Evolutionary conservation across 371 early-diverging fungal species (phyloP).

Genomic region (Lichtheimia ramosa): DNA sequence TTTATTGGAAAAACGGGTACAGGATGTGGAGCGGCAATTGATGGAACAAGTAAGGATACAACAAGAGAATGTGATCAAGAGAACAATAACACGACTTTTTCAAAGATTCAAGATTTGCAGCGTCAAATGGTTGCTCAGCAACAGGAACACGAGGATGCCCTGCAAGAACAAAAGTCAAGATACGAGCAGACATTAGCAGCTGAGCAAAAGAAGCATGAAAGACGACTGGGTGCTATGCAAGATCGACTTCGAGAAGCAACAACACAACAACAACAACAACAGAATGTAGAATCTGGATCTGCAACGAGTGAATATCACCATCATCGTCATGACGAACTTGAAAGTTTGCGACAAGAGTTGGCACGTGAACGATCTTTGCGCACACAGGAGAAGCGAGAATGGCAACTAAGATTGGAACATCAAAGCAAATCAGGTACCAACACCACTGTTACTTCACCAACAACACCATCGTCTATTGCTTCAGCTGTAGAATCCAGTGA

Average conservation of each 20-base stretch:
- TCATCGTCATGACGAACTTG: not conserved
- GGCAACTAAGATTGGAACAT: constrained; percentile 6
- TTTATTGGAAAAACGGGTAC: constrained; percentile 21
- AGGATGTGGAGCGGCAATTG: constrained; percentile 19
- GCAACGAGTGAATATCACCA: not conserved
- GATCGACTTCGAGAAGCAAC: constrained; percentile 18
- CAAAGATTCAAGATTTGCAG: constrained; percentile 18
- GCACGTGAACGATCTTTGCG: not conserved
- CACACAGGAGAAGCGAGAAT: constrained; percentile 6
- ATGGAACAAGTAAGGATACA: constrained; percentile 17
- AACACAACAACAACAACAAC: constrained; percentile 10
- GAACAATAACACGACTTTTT: not conserved
- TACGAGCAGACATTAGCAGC: constrained; percentile 14
- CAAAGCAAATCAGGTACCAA: constrained; percentile 9
- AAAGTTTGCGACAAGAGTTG: not conserved
- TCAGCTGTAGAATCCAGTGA: constrained; percentile 3
- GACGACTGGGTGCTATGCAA: constrained; percentile 22
- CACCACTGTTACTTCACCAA: not conserved
- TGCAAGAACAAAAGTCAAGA: constrained; percentile 12
- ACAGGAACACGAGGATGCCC: constrained; percentile 12
- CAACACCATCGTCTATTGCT: too few relatives aligned
- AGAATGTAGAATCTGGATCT: too few relatives aligned
- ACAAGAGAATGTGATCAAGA: not conserved
- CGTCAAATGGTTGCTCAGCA: constrained; percentile 14
- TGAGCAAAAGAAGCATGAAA: constrained; percentile 24